Evolutionary conservation across 192 early-diverging fungal genomes (phyloP).

Genomic region (Phlyctochytrium bullatum): DNA sequence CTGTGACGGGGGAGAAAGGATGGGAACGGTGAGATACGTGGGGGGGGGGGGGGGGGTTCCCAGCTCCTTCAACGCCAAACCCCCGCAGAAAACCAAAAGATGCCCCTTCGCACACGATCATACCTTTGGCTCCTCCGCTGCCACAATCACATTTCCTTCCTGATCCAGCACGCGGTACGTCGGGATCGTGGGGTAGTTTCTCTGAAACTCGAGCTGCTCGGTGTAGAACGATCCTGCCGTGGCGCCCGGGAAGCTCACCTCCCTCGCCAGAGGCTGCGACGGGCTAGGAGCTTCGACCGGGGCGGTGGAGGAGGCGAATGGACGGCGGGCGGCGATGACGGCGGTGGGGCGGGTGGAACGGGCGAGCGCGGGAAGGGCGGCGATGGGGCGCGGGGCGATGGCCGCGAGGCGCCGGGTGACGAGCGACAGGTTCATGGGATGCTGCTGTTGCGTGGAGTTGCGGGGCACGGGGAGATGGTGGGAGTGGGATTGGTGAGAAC

Average conservation of each 20-base stretch:
- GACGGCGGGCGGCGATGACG: not conserved
- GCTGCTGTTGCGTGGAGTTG: no score
- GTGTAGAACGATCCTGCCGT: conserved; percentile 45
- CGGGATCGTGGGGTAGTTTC: conserved; percentile 59
- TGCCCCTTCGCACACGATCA: not conserved
- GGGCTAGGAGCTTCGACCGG: not conserved
- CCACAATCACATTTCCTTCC: conserved; percentile 73
- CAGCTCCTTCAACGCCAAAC: no score
- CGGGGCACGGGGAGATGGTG: no score
- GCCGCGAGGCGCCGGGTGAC: no score
- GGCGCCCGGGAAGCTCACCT: conserved; percentile 50
- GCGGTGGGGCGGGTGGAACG: not conserved
- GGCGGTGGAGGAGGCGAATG: not conserved
- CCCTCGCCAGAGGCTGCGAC: not conserved
- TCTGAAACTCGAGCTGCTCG: conserved; percentile 41
- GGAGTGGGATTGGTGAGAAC: no score
- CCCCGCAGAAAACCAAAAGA: not conserved
- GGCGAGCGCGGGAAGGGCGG: not conserved
- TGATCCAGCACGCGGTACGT: conserved; percentile 94
- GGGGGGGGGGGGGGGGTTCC: no score
- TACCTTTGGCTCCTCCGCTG: conserved; percentile 66
- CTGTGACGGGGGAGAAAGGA: conserved; percentile 29
- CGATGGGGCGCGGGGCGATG: not conserved
- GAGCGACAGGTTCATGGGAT: no score
- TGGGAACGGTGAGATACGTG: no score